Base-by-base conservation (phyloP, 768 basidiomycete genomes). In the Tephrocybe sp. region DNA sequence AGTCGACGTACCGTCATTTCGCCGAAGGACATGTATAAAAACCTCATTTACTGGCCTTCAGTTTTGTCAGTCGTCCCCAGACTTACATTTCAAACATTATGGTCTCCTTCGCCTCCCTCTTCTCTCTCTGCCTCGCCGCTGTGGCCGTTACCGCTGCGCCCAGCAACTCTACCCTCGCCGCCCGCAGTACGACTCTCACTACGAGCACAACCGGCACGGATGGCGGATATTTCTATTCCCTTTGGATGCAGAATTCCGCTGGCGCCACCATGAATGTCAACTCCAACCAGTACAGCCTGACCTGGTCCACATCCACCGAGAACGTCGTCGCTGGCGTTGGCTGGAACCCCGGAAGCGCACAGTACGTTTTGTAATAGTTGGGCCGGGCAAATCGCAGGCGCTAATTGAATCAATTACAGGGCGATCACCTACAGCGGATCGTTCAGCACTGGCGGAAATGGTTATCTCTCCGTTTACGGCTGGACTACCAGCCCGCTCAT, bases 401-500 rank as follows among this genome's bases (percentile, higher is more conserved):
- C 12, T 11, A 6, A 5, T 9, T 11, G 1, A 12, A 20, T 11
- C 22, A 5, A 22, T 45, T 48, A 1, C 35, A 75, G 72, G 54
- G 52, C 60, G 3, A 71, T 75, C 53, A 61, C 38, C 41, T 74
- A 69, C 65, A 68, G 49, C 45, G 73, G 64, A 38, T 68, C 59
- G 32, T 72, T 62, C 62, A 54, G 58, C 22, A 69, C 70, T 20
- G 63, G 65, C 54, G 72, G 73, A 14, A 75, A 73, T 64, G 59
- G 60, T 48, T 73, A 73, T 62, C 65, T 75, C 23, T 68, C 74
- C 43, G 65, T 77, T 44, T 75, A 74, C 53, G 75, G 75, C 44
- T 76, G 74, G 74, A 73, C 71, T 5, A 62, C 61, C 12, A 68
- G 60, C 62, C 71, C 73, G 4, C 72, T 75, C 58, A 64, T 76